Conservation (phyloP, 306 rosid species). For the Adenanthera pavonina region DNA sequence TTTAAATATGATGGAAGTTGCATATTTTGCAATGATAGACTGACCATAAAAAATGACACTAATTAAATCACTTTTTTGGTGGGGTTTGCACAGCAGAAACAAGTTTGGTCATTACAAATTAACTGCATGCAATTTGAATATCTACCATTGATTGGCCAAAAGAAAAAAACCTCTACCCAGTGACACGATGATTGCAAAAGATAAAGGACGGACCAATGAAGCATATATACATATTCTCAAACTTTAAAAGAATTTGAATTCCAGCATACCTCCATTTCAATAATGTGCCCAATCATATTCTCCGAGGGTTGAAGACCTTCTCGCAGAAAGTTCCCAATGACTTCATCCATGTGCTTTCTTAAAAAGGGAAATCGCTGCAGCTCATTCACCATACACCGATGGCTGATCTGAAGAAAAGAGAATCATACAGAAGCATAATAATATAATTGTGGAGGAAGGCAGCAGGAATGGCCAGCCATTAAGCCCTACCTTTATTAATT, state of each 20-base stretch:
- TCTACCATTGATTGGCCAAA: neutral
- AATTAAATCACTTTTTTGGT: constrained; percentile 15
- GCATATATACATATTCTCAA: neutral
- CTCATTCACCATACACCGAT: constrained; percentile 77
- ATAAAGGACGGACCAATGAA: neutral
- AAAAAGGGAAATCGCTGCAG: constrained; percentile 88
- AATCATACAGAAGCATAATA: constrained; percentile 22
- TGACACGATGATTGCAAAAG: constrained; percentile 16
- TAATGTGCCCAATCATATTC: constrained; percentile 85
- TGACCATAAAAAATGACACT: neutral
- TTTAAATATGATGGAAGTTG: constrained; percentile 18
- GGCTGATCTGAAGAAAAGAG: constrained; percentile 76
- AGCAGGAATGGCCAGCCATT: constrained; percentile 33
- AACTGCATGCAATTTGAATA: constrained; percentile 31
- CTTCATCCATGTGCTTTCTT: constrained; percentile 93
- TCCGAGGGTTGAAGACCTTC: constrained; percentile 93
- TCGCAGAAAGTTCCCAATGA: constrained; percentile 79
- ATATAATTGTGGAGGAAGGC: constrained; percentile 16
- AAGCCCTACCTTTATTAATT: constrained; percentile 75
- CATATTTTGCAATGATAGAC: neutral
- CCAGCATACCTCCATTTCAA: constrained; percentile 87
- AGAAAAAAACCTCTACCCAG: neutral
- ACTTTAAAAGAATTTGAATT: neutral
- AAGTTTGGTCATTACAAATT: constrained; percentile 7
- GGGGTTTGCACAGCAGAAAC: neutral